Base-by-base conservation (phyloP, 106 monocot species). In the Posidonia australis region DNA sequence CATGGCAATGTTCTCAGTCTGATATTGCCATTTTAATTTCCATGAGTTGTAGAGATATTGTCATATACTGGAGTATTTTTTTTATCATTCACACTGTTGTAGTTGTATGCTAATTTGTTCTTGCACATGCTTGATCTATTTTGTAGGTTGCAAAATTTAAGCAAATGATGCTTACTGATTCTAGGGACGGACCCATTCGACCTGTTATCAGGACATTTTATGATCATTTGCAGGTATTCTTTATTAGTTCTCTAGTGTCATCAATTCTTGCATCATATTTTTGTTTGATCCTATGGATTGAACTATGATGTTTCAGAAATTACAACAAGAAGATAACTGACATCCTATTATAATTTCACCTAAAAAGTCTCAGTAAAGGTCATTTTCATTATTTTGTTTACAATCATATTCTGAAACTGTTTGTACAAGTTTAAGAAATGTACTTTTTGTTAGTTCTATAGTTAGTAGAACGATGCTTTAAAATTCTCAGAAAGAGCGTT, bases 201-300 rank as follows among this genome's bases (percentile, higher is more conserved):
- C 86, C 90, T 76, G 90, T 94, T 58, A 90, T 94, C 63, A 72
- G 94, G 46, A 94, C 86, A 74, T 90, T 94, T 74, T 94, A 94
- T 77, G 94, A 94, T 82, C 94, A 94, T 78, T 41, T 64, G 20
- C 89, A 94, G 89, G 94, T 90, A 44, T 5, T 61, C 24, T 68
- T 10, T 29, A 17, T 29, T 14, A 17, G 7, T 31, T 16, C 16
- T 26, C 26, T 23, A 11, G 22, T 26, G 0, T 19, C 9, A 10
- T 53, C 20, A n/a, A 53, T 19, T 23, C 0, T 13, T 28, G 26
- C 26, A 4, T 13, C 5, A 14, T 57, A 57, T 28, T 25, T 6
- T 24, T 57, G 57, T 57, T 57, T 57, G 25, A 57, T 10, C 25
- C 26, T 57, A 27, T 5, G 1, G 5, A 5, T 5, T 57, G 27